Conservation (phyloP, 1,139 yeast species). For the Meyerozyma smithsonii region DNA sequence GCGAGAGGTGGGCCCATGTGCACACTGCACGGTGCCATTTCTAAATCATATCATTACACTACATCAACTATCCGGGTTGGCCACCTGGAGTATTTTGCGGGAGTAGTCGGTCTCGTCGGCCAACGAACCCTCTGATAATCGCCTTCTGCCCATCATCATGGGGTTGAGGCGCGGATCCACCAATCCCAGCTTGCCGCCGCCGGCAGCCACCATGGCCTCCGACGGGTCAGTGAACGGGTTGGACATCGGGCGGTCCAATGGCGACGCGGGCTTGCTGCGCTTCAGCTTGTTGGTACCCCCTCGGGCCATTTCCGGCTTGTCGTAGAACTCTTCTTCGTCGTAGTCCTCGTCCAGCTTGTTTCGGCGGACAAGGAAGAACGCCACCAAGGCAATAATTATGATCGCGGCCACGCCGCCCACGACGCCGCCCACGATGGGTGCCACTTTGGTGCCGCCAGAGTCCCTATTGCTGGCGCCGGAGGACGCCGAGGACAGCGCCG, state of each 20-base stretch:
- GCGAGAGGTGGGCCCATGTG: conserved; percentile 1
- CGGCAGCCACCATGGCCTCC: conserved; percentile 32
- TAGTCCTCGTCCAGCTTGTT: conserved; percentile 40
- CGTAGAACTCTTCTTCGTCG: conserved; percentile 39
- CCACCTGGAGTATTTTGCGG: conserved; percentile 66
- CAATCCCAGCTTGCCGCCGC: conserved; percentile 11
- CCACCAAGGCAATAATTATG: conserved; percentile 36
- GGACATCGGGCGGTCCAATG: conserved; percentile 44
- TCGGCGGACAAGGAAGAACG: conserved; percentile 45
- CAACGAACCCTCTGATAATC: conserved; percentile 68
- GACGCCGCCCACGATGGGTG: conserved; percentile 66
- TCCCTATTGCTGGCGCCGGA: conserved; percentile 7
- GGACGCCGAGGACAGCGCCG: conserved; percentile 7
- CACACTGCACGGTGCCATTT: conserved; percentile 1
- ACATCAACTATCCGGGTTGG: conserved; percentile 53
- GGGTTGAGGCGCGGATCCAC: conserved; percentile 61
- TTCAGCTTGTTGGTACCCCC: conserved; percentile 28
- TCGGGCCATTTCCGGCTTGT: conserved; percentile 24
- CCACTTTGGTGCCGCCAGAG: conserved; percentile 24
- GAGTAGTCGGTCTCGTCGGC: conserved; percentile 79
- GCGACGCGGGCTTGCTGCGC: conserved; percentile 13
- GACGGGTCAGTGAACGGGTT: conserved; percentile 58
- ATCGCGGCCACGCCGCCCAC: conserved; percentile 58
- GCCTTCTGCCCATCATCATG: conserved; percentile 65
- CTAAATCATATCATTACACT: conserved; percentile 1